Evolutionary conservation across 2,329 filamentous ascomycete genomes (phyloP), one percentile per base, ranked within the genome.

Genomic region (Talaromyces amestolkiae): DNA sequence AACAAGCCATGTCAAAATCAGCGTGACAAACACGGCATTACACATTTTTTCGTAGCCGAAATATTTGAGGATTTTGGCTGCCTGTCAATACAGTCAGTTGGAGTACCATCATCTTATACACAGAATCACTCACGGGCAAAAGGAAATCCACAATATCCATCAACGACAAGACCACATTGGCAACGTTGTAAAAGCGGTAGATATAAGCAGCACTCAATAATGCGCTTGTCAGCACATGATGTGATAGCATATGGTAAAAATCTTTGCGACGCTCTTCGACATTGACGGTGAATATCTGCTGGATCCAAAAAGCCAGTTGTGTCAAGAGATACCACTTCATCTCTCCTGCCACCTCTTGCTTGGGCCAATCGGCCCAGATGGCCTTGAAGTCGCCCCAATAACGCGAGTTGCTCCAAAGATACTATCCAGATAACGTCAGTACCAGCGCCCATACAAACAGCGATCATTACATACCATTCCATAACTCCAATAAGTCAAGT

Each of bases 211-310:
- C 85, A 65, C 88, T 88, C 69, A 99, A 88, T 53, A 99, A 87
- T 5, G 84, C 82, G 73, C 89, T 91, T 22, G 95, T 99, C 75
- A 98, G 88, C 75, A 97, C 86, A 80, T 99, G 95, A 78, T 98
- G 95, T 19, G 88, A 89, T 70, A 98, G 88, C 95, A 98, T 98
- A 79, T 98, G 94, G 82, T 88, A 91, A 79, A 97, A 90, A 73
- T 99, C 95, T 81, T 98, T 98, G 73, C 95, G 87, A 70, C 91
- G 88, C 79, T 96, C 91, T 79, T 99, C 95, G 67, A 98, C 93
- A 79, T 97, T 90, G 76, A 98, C 92, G 65, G 97, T 92, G 37
- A 97, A 83, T 69, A 98, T 91, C 80, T 97, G 93, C 80, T 98
- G 94, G 58, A 97, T 79, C 90, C 92, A 97, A 78, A 97, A 98